These are phyloP conservation scores for Fusarium sp. DNA, from an alignment of 2,329 filamentous ascomycete species.

Conservation along the genomic window DNA sequence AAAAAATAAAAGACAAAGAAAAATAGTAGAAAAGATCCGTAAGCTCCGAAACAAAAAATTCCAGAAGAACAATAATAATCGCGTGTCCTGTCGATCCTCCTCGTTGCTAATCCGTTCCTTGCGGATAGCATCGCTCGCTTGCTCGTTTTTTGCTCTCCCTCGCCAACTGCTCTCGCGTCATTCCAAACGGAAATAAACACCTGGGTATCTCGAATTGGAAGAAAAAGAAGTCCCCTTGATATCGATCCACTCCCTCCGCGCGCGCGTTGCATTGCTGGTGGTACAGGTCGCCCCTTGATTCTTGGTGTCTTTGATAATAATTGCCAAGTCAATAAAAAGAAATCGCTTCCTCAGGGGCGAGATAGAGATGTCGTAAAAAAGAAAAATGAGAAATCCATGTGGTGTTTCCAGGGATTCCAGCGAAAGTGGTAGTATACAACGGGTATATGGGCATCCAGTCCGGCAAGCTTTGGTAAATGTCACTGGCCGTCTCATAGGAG, in stretches of 20 bases:
- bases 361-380: conserved; percentile 41
- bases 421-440: conserved; percentile 48
- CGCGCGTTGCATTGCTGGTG: conserved; percentile 48
- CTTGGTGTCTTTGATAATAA: conserved; percentile 41
- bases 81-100: conserved; percentile 29
- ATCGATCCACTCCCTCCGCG: conserved; percentile 45
- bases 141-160: conserved; percentile 30
- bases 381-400: conserved; percentile 39
- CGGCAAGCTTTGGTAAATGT: conserved; percentile 36
- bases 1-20: conserved; percentile 6
- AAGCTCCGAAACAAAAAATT: conserved; percentile 29
- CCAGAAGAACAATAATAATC: conserved; percentile 20
- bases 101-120: conserved; percentile 18
- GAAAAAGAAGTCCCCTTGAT: conserved; percentile 47
- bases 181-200: conserved; percentile 46
- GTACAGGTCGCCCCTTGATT: conserved; percentile 49
- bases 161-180: conserved; percentile 46
- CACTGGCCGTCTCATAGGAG: conserved; percentile 35
- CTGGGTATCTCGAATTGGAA: conserved; percentile 54
- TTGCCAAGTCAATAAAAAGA: conserved; percentile 44
- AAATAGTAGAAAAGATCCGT: conserved; percentile 23
- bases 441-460: conserved; percentile 41
- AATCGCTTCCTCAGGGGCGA: conserved; percentile 41
- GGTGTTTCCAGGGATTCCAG: conserved; percentile 43
- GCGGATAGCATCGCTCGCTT: conserved; percentile 17